These are phyloP conservation scores for Carex kokanica DNA, from an alignment of 176 grass and related monocot genomes.

Conservation along the genomic window DNA sequence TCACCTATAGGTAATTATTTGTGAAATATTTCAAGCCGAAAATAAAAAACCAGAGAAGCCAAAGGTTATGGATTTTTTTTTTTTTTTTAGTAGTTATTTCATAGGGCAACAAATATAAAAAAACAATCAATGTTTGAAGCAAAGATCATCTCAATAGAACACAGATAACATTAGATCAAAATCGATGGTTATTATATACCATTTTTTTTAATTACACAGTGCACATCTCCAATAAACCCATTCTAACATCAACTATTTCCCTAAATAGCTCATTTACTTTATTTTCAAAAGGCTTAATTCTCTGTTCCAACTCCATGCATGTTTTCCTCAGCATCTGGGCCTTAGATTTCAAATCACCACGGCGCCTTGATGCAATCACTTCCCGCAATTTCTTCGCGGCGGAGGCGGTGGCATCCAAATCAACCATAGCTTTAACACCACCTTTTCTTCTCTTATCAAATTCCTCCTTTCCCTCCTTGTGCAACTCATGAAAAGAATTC, in stretches of 20 bases:
- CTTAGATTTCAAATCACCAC: neutral
- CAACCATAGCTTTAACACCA: conserved; percentile 49
- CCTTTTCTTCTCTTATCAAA: conserved; percentile 64
- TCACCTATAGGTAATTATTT: neutral
- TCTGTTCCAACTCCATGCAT: conserved; percentile 60
- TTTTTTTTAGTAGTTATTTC: no score
- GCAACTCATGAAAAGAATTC: conserved; percentile 52
- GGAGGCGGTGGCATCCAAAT: conserved; percentile 50
- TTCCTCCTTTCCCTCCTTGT: conserved; percentile 59
- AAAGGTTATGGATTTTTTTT: neutral
- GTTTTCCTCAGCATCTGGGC: conserved; percentile 24
- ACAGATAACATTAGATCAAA: conserved; percentile 9
- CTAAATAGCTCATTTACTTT: conserved; percentile 55
- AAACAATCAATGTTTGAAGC: neutral
- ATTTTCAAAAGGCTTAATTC: conserved; percentile 37
- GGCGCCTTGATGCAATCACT: neutral
- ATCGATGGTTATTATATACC: conserved; percentile 10
- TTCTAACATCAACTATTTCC: conserved; percentile 50
- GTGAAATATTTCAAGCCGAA: neutral
- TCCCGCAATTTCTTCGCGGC: conserved; percentile 29
- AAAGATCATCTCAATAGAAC: conserved; percentile 1
- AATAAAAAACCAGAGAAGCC: neutral
- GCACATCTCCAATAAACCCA: conserved; percentile 45
- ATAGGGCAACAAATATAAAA: neutral
- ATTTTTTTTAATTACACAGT: conserved; percentile 6